These are phyloP conservation scores for Nidula microcarpa DNA, from an alignment of 768 basidiomycete species.

Conservation along the genomic window DNA sequence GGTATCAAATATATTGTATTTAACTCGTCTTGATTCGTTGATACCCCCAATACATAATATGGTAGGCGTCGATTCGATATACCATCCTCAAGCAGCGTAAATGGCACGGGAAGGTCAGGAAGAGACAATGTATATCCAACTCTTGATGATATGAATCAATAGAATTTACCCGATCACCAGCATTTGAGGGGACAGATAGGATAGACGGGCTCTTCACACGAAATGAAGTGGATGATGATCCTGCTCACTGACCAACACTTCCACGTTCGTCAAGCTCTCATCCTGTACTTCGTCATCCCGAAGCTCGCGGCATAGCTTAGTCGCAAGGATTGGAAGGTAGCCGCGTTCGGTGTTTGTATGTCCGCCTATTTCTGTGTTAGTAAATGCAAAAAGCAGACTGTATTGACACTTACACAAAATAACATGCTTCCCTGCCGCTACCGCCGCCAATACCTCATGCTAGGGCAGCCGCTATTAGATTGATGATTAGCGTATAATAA, in stretches of 20 bases:
- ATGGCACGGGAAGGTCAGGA: too few species aligned
- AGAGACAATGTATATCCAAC: too few species aligned
- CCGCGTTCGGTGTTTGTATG: slow-evolving; percentile 96
- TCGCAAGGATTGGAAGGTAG: slow-evolving; percentile 74
- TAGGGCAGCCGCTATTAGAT: slow-evolving; percentile 22
- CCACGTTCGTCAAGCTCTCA: slow-evolving; percentile 36
- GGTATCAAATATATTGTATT: too few species aligned
- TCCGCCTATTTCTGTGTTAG: slow-evolving; percentile 50
- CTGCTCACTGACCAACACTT: slow-evolving; percentile 67
- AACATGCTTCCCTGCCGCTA: slow-evolving; percentile 74
- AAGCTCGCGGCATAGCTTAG: slow-evolving; percentile 56
- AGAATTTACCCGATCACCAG: too few species aligned
- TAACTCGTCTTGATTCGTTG: too few species aligned
- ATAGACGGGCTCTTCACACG: slow-evolving; percentile 22
- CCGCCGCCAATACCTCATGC: slow-evolving; percentile 85
- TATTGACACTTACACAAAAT: slow-evolving; percentile 66
- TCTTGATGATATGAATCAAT: too few species aligned
- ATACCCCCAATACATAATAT: too few species aligned
- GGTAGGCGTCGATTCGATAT: too few species aligned
- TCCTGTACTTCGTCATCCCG: slow-evolving; percentile 24
- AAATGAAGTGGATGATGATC: slow-evolving; percentile 77
- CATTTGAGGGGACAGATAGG: background rate
- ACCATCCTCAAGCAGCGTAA: too few species aligned
- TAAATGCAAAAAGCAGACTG: slow-evolving; percentile 20
- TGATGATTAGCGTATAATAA: background rate